Base-by-base conservation (phyloP, 441 rosid genomes). In the Mallotus japonicus region DNA sequence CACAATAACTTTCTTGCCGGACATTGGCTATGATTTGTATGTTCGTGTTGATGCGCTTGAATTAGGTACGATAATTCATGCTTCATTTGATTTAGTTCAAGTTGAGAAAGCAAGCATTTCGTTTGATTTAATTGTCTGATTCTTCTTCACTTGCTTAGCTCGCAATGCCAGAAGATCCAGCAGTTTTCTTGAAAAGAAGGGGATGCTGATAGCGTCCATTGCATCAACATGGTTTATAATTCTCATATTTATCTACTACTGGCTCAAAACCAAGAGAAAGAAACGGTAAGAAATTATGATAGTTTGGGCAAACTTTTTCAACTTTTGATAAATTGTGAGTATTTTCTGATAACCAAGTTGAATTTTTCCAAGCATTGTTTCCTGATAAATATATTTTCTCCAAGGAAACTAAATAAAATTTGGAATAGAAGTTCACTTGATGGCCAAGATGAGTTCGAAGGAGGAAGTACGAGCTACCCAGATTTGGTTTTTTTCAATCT, bases 1-100 rank as follows among this genome's bases (percentile, higher is more conserved):
- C 40, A 34, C 28, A 0, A 32, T 10, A 22, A 22, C 58, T 44
- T 65, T 19, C 10, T 3, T 3, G n/a, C 19, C 9, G 0, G 44
- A 13, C 12, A 3, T 46, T 2, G 55, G 63, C 10, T 9, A 20
- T 53, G 80, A 77, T 46, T 32, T 77, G 7, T 73, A 63, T 68
- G 71, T 64, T 22, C 69, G 80, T 53, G 80, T 69, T 24, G 73
- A 77, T 69, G 80, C 80, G 12, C 15, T 58, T 61, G 73, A 77
- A 19, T 53, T 72, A 68, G 74, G 80, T 77, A 6, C n/a, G 15
- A 8, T 62, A 28, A 24, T 59, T 13, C 68, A 6, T 12, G 6
- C 8, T 9, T 12, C 3, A 60, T 37, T 37, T 37, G 6, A 37
- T 37, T 37, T 37, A 37, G 40, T 4, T 37, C 1, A 37, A 37